Evolutionary conservation across 257 asterid species (phyloP), one percentile per base, ranked within the genome.

Genomic region (Vinca minor): DNA sequence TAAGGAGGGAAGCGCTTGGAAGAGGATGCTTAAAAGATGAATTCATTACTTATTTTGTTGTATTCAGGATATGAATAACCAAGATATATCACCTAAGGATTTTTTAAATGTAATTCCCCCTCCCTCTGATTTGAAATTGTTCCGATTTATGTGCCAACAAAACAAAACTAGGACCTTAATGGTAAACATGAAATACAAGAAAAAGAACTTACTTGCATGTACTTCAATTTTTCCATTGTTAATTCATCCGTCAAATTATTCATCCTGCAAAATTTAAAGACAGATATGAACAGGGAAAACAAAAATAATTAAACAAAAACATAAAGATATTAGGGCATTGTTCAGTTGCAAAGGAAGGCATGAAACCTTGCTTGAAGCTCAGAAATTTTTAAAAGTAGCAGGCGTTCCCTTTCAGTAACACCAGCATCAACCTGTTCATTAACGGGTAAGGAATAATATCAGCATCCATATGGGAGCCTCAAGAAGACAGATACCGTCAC

Each of bases 341-440:
- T 48, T 8, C 17, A 38, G 53, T 61, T 41, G 20, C 59, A 45
- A 34, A 32, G 44, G 49, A 59, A 61, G 49, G 34, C 31, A 63
- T 46, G 18, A 56, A 63, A 91, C 97, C 97, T 85, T 60, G 95
- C 79, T 82, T 91, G 92, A 74, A 91, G 98, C 77, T 88, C 96
- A 9, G 87, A 74, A 64, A 91, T 83, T 86, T 85, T 86, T 77
- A 77, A 64, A 63, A 85, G 87, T 66, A 91, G 84, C 81, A 85
- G 65, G 8, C 79, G 85, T 75, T 91, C 98, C 85, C 95, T 81
- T 69, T 86, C 98, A 47, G 95, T 80, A 76, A 63, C 68, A 60
- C 77, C 69, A 41, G 69, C 65, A 49, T 91, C 96, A 66, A 74
- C 86, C 98, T 91, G 87, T 28, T 32, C 55, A 66, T 56, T 20